A percentile compares a stretch with the other conserved stretches of the same genome.
Evolutionary conservation across 768 basidiomycete genomes (phyloP).

Genomic region (Agrocybe chaxingu): DNA sequence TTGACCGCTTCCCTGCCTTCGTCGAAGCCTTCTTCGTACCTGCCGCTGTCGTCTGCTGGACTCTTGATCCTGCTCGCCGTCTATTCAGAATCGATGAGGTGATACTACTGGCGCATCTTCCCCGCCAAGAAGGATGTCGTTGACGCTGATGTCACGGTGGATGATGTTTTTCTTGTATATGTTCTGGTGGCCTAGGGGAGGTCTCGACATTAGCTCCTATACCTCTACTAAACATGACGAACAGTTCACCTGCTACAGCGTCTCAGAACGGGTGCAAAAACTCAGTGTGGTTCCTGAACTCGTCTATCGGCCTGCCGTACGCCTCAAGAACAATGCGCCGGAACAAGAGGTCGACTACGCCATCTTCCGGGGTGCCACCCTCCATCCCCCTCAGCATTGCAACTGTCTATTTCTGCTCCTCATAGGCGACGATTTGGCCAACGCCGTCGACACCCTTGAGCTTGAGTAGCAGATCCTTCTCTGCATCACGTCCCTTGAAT

Average conservation of each 20-base stretch:
- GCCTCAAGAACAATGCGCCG: constrained; percentile 10
- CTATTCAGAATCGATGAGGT: too few species aligned
- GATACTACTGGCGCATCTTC: neutral
- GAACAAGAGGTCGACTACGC: constrained; percentile 3
- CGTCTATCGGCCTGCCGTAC: constrained; percentile 12
- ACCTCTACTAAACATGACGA: neutral
- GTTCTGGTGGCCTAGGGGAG: constrained; percentile 13
- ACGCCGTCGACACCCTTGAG: constrained; percentile 13
- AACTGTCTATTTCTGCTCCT: constrained; percentile 1
- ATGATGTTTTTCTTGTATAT: constrained; percentile 16
- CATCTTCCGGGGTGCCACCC: neutral
- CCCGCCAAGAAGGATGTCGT: constrained; percentile 19
- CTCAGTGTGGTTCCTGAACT: constrained; percentile 6
- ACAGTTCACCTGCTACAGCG: constrained; percentile 14
- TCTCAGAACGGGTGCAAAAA: constrained; percentile 14
- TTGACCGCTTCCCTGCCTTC: too few species aligned
- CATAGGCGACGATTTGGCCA: constrained; percentile 10
- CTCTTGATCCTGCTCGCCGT: too few species aligned
- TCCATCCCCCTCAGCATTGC: constrained; percentile 1
- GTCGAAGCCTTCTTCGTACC: too few species aligned
- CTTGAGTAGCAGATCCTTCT: constrained; percentile 10
- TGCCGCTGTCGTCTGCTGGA: too few species aligned
- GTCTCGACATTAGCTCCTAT: neutral
- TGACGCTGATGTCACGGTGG: constrained; percentile 23
- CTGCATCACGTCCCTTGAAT: constrained; percentile 1